Base-by-base conservation (phyloP, 2,329 filamentous ascomycete species). In the Geosmithia flava region DNA sequence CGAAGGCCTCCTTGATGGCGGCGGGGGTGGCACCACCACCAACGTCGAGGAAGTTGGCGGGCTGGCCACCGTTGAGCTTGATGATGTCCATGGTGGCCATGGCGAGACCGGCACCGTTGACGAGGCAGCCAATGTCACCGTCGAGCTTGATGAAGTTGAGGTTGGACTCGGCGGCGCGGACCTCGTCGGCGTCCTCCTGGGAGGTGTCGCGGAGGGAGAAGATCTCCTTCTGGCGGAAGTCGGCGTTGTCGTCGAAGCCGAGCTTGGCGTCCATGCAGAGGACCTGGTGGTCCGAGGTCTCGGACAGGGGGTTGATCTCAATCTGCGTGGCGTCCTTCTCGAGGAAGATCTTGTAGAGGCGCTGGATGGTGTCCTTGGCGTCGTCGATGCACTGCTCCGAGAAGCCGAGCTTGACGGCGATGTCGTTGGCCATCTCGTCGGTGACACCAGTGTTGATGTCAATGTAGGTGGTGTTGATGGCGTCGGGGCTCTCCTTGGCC, bases 21-120 rank as follows among this genome's bases (percentile, higher is more conserved):
- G 90, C 85, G 33, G 93, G 90, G 52, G 93, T 98, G 57, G 93
- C 93, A 75, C 93, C 93, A 67, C 93, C 93, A 63, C 93, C 93
- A 58, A 98, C 93, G 67, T 98, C 93, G 59, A 98, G 78, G 83
- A 98, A 98, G 81, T 98, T 98, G 59, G 93, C 93, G 53, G 93
- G 93, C 63, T 81, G 76, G 54, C 93, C 93, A 59, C 93, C 93
- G 73, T 97, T 98, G 54, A 98, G 81, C 82, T 98, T 97, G 80
- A 98, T 98, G 69, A 98, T 97, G 70, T 98, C 93, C 93, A 98
- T 98, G 67, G 93, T 98, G 54, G 93, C 93, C 93, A 98, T 98
- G 71, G 93, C 93, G 57, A 98, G 85, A 74, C 93, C 93, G 61
- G 93, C 93, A 67, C 93, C 93, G 75, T 98, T 98, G 75, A 98